Evolutionary conservation across 2,329 filamentous ascomycete species (phyloP), one percentile per base, ranked within the genome.

Genomic region (Hyphodiscus sp.): DNA sequence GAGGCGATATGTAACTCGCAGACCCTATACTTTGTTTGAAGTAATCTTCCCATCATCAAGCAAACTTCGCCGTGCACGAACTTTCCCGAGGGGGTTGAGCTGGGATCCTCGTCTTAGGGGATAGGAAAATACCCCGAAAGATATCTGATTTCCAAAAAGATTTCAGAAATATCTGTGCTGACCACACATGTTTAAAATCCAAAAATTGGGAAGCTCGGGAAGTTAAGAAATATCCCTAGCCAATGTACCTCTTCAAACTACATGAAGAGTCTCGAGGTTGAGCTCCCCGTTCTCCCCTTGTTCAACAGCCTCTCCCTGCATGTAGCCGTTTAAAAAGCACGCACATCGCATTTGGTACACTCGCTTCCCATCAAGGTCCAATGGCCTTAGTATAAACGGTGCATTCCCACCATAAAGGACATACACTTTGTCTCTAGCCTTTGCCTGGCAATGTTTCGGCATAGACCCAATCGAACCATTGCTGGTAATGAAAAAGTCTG

Each of bases 1-100:
- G 62, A n/a, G 6, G 18, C n/a, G n/a, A 20, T 29, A 26, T 29
- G 8, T 10, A 49, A 51, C 20, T 47, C 29, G 13, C 33, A 23
- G 1, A 26, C 44, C 29, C 13, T 7, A 33, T 33, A 33, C 29
- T 33, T 33, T 41, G 49, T 33, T 20, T 48, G 49, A 19, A 47
- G 49, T 20, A 51, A 33, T 29, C 45, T 41, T 41, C 51, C 48
- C 11, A 51, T 4, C 23, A 51, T 18, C n/a, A 20, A 41, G 20
- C 16, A 41, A 43, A 23, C 20, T 11, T 3, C 26, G 45, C 15
- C 20, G n/a, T 47, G 45, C 2, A 47, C 26, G 29, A 8, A 13
- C 13, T 15, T 44, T 11, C 10, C 42, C 18, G 29, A 11, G 16
- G 11, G 46, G 38, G 38, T 30, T 26, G 19, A 6, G n/a, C 29